Base-by-base conservation (phyloP, 225 moss, liverwort and hornwort genomes). In the Bryoerythrophyllum caledonicum region DNA sequence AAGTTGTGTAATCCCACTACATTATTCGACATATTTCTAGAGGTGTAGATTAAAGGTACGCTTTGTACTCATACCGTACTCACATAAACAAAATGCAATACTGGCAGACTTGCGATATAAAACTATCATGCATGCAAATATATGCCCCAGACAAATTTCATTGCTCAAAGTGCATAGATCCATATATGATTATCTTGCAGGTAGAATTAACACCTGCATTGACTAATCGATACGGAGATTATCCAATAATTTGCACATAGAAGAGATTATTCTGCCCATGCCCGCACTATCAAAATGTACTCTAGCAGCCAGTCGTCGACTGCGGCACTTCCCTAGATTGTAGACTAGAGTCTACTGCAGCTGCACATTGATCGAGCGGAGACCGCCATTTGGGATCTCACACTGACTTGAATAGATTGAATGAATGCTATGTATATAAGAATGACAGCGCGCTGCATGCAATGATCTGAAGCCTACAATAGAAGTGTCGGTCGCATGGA, bases 301-400 rank as follows among this genome's bases (percentile, higher is more conserved):
- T 13, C 4, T 14, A 44, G 15, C 4, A 44, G 15, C 48, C 48
- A 17, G 6, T 7, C 19, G 41, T 7, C 26, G 59, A 37, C 17
- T 1, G 25, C 28, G 58, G 30, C 44, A 65, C 57, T 44, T 70
- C 30, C 27, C 28, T 44, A n/a, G 17, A 62, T 26, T 53, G 77
- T 70, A 70, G 54, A 30, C 51, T 61, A 38, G 48, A 64, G 32
- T 72, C 63, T 72, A 32, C 57, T 49, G 48, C 16, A 49, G 48
- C 48, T 49, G 48, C 48, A 19, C 17, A 49, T 19, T 49, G 5
- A 63, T 24, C 48, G 8, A 30, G 30, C 20, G 43, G 34, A 71
- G 54, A 53, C 65, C 11, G n/a, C 41, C 53, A 63, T 43, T 56
- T 67, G 62, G 51, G 44, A 51, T 57, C 60, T n/a, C 48, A 49